Evolutionary conservation across 2,329 filamentous ascomycete species (phyloP), one percentile per base, ranked within the genome.

Genomic region (Sclerotinia glacialis): DNA sequence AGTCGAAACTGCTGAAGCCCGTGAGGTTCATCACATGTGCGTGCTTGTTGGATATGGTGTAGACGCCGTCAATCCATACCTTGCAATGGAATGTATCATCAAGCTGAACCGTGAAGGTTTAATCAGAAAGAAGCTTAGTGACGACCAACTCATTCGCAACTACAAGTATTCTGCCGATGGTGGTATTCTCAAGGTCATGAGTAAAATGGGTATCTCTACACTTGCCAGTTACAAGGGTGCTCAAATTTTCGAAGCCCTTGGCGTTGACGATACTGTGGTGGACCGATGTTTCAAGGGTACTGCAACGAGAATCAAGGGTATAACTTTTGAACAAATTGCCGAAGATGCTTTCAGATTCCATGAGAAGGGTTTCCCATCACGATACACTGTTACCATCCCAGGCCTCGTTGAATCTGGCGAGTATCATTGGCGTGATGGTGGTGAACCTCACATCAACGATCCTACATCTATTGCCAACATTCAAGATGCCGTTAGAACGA

Each of bases 201-300:
- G 90, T 78, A 98, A 98, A 84, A 98, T 98, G 94, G 94, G 94
- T 82, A 98, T 98, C 71, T 97, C 94, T 8, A 98, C 94, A 42
- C 83, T 98, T 55, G 92, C 94, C 76, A 94, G 90, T 72, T 98
- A 98, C 83, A 98, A 98, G 83, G 94, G 94, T 76, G 94, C 94
- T 66, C 94, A 98, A 81, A 98, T 98, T 71, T 98, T 97, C 73
- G 94, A 98, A 78, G 93, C 93, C 59, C 89, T 98, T 53, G 94
- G 94, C 79, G 88, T 97, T 44, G 93, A 97, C 75, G 93, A 97
- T 78, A 84, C 85, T 26, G 93, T 98, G 56, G 91, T 98, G 64
- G 93, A 98, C 77, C 89, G 92, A 72, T 97, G 93, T 83, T 98
- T 98, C 81, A 89, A 89, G 75, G 94, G 94, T 70, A 98, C 94